Percentiles rank a stretch among this genome's conserved stretches.
Conservation (phyloP, 148 eudicot species). For the Nyssa sinensis region DNA sequence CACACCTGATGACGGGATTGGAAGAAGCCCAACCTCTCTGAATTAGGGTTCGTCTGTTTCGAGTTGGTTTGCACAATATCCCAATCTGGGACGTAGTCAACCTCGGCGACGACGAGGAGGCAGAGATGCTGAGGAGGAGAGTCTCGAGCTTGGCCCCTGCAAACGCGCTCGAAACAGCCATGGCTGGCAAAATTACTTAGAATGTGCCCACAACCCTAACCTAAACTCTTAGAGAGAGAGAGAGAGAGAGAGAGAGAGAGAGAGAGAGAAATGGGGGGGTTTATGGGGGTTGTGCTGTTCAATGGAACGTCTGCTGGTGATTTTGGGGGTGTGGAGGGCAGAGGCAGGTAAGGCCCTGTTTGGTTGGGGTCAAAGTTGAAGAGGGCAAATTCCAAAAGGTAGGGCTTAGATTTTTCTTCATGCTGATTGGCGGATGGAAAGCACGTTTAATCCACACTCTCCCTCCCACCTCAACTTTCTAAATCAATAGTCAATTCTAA, state of each 20-base stretch:
- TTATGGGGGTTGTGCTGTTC: not conserved
- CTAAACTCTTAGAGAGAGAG: slow-evolving; percentile 1
- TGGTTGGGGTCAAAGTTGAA: not conserved
- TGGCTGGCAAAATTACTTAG: slow-evolving; percentile 12
- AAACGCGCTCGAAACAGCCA: slow-evolving; percentile 71
- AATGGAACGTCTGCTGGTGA: not conserved
- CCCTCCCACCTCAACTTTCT: not conserved
- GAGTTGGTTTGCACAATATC: slow-evolving; percentile 25
- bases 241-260: not conserved
- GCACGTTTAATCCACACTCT: slow-evolving; percentile 67
- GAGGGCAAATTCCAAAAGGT: not conserved
- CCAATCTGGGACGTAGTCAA: slow-evolving; percentile 30
- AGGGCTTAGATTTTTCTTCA: slow-evolving; percentile 33
- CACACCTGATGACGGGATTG: slow-evolving; percentile 28
- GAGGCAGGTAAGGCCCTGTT: not conserved
- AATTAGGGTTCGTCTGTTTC: slow-evolving; percentile 8
- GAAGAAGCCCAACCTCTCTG: slow-evolving; percentile 22
- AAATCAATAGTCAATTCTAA: too few relatives aligned
- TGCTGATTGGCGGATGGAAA: slow-evolving; percentile 40
- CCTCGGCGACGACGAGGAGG: slow-evolving; percentile 17
- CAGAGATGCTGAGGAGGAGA: slow-evolving; percentile 35
- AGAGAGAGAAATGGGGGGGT: slow-evolving; percentile 6
- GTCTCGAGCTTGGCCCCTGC: slow-evolving; percentile 66
- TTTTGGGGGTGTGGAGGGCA: not conserved
- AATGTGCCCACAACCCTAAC: not conserved